These are phyloP conservation scores for Globisporangium ultimum DNA, from an alignment of 352 stramenopile genomes.

Conservation along the genomic window DNA sequence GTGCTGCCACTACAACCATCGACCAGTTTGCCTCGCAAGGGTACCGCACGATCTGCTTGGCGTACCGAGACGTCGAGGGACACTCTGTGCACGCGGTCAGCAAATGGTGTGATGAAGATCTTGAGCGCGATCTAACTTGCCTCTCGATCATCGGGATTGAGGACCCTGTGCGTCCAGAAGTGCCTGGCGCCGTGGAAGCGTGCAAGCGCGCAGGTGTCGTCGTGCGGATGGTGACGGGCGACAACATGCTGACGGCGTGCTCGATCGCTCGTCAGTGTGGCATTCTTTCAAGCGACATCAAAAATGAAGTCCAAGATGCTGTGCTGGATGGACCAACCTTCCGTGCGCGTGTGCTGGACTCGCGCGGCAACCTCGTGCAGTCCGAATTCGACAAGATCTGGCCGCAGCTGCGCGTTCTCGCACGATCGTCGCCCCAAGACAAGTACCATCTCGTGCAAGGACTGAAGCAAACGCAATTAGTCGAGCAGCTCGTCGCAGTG, in stretches of 20 bases:
- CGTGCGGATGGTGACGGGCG: constrained; percentile 91
- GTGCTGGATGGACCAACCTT: constrained; percentile 57
- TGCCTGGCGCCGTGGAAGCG: constrained; percentile 82
- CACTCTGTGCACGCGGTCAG: constrained; percentile 7
- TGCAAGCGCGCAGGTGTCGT: constrained; percentile 91
- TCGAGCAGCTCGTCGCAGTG: constrained; percentile 81
- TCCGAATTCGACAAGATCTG: constrained; percentile 81
- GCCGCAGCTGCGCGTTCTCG: constrained; percentile 83
- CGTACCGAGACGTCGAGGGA: constrained; percentile 36
- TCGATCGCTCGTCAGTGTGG: constrained; percentile 86
- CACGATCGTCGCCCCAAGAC: constrained; percentile 86
- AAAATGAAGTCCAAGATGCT: constrained; percentile 6
- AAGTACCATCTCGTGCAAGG: constrained; percentile 91
- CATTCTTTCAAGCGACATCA: constrained; percentile 57
- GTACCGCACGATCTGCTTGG: constrained; percentile 76
- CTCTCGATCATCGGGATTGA: constrained; percentile 90
- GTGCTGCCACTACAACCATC: constrained; percentile 29
- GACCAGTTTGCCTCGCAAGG: constrained; percentile 54
- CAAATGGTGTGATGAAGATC: constrained; percentile 13
- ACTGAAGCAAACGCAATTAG: constrained; percentile 53
- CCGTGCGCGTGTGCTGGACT: constrained; percentile 37
- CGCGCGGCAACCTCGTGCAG: constrained; percentile 49
- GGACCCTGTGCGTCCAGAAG: constrained; percentile 90
- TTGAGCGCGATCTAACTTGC: constrained; percentile 38
- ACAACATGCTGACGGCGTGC: constrained; percentile 88